These are phyloP conservation scores for Globisporangium emineosum DNA, from an alignment of 352 stramenopile genomes.

Conservation along the genomic window DNA sequence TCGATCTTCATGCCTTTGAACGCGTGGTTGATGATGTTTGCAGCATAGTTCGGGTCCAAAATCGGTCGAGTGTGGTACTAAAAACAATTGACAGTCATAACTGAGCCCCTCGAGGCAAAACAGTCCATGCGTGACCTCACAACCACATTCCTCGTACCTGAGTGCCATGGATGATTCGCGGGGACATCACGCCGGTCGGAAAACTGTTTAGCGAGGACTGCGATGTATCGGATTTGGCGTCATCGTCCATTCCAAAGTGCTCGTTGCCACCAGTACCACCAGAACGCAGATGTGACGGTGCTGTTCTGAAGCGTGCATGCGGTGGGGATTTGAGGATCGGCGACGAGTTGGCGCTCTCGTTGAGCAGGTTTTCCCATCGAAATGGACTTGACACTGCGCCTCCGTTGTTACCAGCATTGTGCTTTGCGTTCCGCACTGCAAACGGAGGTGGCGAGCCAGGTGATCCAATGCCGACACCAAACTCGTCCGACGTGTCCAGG, in stretches of 20 bases:
- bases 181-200: slow-evolving; percentile 36
- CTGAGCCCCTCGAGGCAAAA: background rate
- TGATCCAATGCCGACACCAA: slow-evolving; percentile 36
- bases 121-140: background rate
- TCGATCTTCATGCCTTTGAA: slow-evolving; percentile 59
- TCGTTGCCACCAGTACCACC: slow-evolving; percentile 7
- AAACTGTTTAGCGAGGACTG: slow-evolving; percentile 24
- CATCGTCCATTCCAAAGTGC: slow-evolving; percentile 39
- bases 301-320: slow-evolving; percentile 15
- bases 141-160: slow-evolving; percentile 22
- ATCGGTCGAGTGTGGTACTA: slow-evolving; percentile 24
- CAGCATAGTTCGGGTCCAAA: slow-evolving; percentile 38
- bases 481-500: slow-evolving; percentile 55
- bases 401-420: slow-evolving; percentile 8
- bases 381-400: slow-evolving; percentile 40
- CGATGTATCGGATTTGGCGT: slow-evolving; percentile 24
- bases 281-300: background rate
- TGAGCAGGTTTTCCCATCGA: slow-evolving; percentile 61
- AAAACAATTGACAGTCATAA: background rate
- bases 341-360: slow-evolving; percentile 57
- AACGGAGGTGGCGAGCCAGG: slow-evolving; percentile 70
- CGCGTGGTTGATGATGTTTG: slow-evolving; percentile 59
- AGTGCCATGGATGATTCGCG: slow-evolving; percentile 34
- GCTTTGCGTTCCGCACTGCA: slow-evolving; percentile 29
- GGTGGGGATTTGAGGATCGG: slow-evolving; percentile 49